Evolutionary conservation across 1,139 yeast species (phyloP).

Genomic region (Geotrichum aggregatum): DNA sequence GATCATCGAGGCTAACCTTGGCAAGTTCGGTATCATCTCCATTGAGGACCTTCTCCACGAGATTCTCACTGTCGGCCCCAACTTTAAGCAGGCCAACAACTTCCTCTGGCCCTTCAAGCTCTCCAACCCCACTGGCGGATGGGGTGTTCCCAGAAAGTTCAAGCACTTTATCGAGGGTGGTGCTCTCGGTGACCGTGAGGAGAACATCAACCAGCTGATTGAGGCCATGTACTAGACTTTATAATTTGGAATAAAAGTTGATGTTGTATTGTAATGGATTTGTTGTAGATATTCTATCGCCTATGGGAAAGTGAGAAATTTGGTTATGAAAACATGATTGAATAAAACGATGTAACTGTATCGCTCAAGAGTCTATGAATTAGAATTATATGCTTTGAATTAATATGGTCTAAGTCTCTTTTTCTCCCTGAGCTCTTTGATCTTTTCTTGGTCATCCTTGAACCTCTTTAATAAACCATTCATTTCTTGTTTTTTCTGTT

Average conservation of each 20-base stretch:
- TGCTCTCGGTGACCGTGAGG: slow-evolving; percentile 99
- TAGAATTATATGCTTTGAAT: too few species aligned
- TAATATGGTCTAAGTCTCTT: slow-evolving; percentile 82
- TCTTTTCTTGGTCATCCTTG: slow-evolving; percentile 85
- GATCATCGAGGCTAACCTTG: slow-evolving; percentile 88
- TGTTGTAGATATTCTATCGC: too few species aligned
- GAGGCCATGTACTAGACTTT: slow-evolving; percentile 49
- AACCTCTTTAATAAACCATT: slow-evolving; percentile 77
- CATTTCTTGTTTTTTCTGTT: slow-evolving; percentile 88
- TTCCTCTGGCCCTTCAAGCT: slow-evolving; percentile 99
- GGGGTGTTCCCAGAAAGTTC: slow-evolving; percentile 99
- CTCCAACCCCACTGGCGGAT: slow-evolving; percentile 99
- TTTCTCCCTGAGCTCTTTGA: slow-evolving; percentile 70
- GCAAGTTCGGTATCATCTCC: slow-evolving; percentile 94
- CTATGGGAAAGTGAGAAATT: neutral
- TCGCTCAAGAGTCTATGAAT: neutral
- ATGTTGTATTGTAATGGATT: neutral
- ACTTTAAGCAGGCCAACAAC: slow-evolving; percentile 99
- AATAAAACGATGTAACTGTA: neutral
- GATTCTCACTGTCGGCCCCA: slow-evolving; percentile 97
- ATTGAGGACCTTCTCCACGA: slow-evolving; percentile 98
- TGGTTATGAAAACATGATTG: neutral
- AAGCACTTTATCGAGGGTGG: slow-evolving; percentile 99
- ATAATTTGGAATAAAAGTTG: slow-evolving; percentile 8
- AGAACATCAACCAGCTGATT: slow-evolving; percentile 95